Evolutionary conservation across 1,139 yeast species (phyloP).

Genomic region (Blastobotrys niveus): DNA sequence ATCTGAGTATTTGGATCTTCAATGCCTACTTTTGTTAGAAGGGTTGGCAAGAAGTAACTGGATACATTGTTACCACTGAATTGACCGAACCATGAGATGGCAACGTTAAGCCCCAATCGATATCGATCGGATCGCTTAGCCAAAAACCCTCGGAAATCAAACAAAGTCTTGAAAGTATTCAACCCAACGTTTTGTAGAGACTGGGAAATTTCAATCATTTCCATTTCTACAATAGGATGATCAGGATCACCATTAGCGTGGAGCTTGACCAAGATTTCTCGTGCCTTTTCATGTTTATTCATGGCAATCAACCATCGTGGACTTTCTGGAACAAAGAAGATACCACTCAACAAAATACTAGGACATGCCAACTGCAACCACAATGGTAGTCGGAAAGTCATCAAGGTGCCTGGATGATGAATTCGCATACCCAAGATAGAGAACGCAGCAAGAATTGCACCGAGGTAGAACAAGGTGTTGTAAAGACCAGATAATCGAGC

Average conservation of each 20-base stretch:
- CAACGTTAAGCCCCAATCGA: conserved; percentile 37
- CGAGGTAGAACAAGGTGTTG: conserved; percentile 16
- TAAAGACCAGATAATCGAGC: conserved; percentile 23
- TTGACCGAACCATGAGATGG: conserved; percentile 24
- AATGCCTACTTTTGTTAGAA: conserved; percentile 21
- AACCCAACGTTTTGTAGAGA: conserved; percentile 18
- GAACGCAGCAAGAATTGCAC: conserved; percentile 17
- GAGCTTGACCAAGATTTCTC: conserved; percentile 9
- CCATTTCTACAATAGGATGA: conserved; percentile 20
- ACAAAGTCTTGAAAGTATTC: conserved; percentile 12
- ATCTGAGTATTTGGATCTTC: conserved; percentile 17
- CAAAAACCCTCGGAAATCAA: conserved; percentile 35
- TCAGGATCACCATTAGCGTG: conserved; percentile 15
- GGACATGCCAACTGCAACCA: conserved; percentile 34
- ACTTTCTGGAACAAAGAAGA: conserved; percentile 53
- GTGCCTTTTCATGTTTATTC: conserved; percentile 10
- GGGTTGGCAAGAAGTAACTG: conserved; percentile 21
- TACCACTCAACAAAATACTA: conserved; percentile 10
- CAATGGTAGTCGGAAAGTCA: conserved; percentile 21
- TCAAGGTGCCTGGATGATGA: conserved; percentile 6
- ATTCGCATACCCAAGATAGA: conserved; percentile 12
- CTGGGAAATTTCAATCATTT: conserved; percentile 23
- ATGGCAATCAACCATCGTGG: conserved; percentile 46
- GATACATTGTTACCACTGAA: conserved; percentile 22
- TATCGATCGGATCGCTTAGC: conserved; percentile 35